phyloP scores from a whole-genome alignment of 371 early-diverging fungal genomes.

The Syncephalastrum sp. region DNA sequence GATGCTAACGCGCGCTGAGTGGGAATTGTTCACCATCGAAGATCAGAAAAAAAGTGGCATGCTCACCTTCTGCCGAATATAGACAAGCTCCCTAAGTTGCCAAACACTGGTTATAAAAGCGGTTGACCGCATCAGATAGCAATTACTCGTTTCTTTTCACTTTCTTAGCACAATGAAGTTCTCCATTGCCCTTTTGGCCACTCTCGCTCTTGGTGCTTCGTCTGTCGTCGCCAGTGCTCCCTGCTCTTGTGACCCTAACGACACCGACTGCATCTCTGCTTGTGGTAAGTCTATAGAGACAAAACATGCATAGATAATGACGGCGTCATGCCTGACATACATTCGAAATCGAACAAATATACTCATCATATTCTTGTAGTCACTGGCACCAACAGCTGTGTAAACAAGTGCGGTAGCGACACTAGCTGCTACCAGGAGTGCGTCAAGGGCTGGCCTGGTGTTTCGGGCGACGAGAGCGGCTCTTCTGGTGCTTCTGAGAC shows the following conservation, averaged over 20 bases:
- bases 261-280: constrained; percentile 8
- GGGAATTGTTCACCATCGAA: no score
- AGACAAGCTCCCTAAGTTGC: no score
- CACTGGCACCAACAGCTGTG: constrained; percentile 13
- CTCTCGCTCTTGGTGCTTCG: constrained; percentile 8
- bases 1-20: no score
- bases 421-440: constrained; percentile 11
- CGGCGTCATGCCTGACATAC: neutral
- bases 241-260: constrained; percentile 14
- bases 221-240: constrained; percentile 2
- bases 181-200: constrained; percentile 9
- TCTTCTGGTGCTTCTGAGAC: constrained; percentile 4
- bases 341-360: neutral
- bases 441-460: constrained; percentile 18
- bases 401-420: constrained; percentile 9
- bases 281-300: constrained; percentile 11
- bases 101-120: no score
- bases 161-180: constrained; percentile 7
- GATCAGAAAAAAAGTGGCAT: no score
- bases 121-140: no score
- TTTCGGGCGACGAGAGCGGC: constrained; percentile 2
- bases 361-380: constrained; percentile 5
- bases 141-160: no score
- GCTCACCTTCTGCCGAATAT: no score
- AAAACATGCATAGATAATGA: neutral